Percentiles rank a stretch among this genome's conserved stretches.
phyloP scores from a whole-genome alignment of 106 monocot genomes.

The Ottelia alismoides region DNA sequence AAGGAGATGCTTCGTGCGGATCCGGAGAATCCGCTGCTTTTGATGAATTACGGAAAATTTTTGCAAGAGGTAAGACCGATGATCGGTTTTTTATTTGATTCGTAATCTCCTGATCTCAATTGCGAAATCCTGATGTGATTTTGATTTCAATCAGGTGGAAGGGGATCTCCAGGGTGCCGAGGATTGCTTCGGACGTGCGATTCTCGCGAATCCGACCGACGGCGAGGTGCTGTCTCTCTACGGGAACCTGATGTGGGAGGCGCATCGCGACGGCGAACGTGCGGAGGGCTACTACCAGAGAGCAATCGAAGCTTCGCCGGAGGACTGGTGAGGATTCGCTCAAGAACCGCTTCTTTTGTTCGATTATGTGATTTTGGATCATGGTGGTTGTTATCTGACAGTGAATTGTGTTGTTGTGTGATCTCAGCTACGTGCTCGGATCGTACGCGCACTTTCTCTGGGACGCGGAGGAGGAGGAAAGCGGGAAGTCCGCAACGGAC shows the following conservation, averaged over 20 bases:
- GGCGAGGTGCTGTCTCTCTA: slow-evolving; percentile 18
- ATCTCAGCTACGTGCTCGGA: no score
- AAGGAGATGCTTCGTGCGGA: slow-evolving; percentile 50
- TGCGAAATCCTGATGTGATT: no score
- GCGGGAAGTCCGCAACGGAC: no score
- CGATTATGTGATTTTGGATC: no score
- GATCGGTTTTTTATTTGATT: no score
- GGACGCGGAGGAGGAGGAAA: no score
- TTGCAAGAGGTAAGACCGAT: slow-evolving; percentile 66
- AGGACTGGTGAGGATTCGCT: slow-evolving; percentile 13
- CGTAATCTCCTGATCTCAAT: no score
- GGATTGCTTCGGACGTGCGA: slow-evolving; percentile 19
- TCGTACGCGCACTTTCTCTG: no score
- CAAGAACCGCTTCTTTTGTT: no score
- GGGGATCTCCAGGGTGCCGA: slow-evolving; percentile 12
- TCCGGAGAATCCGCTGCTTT: slow-evolving; percentile 55
- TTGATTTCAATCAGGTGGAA: slow-evolving; percentile 3
- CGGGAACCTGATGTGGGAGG: slow-evolving; percentile 19
- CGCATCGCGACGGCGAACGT: slow-evolving; percentile 3
- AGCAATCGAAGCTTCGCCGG: slow-evolving; percentile 17
- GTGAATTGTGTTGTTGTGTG: no score
- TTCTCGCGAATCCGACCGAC: slow-evolving; percentile 15
- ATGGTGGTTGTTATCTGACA: no score
- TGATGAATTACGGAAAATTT: slow-evolving; percentile 66
- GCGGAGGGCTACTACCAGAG: slow-evolving; percentile 14